Base-by-base conservation (phyloP, 2,329 filamentous ascomycete species). In the Pestalotiopsis sp. region DNA sequence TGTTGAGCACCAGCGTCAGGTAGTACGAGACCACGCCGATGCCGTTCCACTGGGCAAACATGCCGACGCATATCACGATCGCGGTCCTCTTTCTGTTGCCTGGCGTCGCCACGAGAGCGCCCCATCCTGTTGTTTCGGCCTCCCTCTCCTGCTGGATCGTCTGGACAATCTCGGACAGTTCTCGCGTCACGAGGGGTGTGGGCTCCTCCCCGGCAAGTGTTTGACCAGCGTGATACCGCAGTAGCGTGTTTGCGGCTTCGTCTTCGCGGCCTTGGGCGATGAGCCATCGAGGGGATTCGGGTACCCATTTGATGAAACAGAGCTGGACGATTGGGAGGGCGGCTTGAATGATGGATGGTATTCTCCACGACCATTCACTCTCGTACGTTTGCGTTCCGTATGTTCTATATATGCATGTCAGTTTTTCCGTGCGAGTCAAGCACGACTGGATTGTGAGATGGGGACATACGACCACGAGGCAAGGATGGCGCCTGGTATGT, bases 111-210 rank as follows among this genome's bases (percentile, higher is more conserved):
- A 72, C 59, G 14, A 72, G 66, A 41, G 68, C 70, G 9, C 71
- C 56, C 75, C 73, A 71, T 81, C 68, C 67, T 82, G 57, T 79
- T 76, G 67, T 80, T 80, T 36, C 74, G 75, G 49, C 77, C 79
- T 61, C 62, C 31, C 68, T 72, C 71, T 87, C 84, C 17, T 83
- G 68, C 45, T 76, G 75, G 25, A 87, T 79, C 3, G 83, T 83
- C 68, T 81, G 81, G 70, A 81, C 81, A 74, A 84, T 87, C 75
- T 83, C 84, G 12, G 76, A 79, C 71, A 79, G 83, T 73, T 85
- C 85, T 71, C 82, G 82, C 70, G 82, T 80, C n/a, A 85, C 86
- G 59, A 80, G 80, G 4, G 79, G 72, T 68, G 82, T 78, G 60
- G 79, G 73, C 23, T 68, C 71, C 67, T 84, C 80, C 20, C 80